phyloP scores from a whole-genome alignment of 2,329 filamentous ascomycete genomes.

The Colletotrichum neosansevieriae region DNA sequence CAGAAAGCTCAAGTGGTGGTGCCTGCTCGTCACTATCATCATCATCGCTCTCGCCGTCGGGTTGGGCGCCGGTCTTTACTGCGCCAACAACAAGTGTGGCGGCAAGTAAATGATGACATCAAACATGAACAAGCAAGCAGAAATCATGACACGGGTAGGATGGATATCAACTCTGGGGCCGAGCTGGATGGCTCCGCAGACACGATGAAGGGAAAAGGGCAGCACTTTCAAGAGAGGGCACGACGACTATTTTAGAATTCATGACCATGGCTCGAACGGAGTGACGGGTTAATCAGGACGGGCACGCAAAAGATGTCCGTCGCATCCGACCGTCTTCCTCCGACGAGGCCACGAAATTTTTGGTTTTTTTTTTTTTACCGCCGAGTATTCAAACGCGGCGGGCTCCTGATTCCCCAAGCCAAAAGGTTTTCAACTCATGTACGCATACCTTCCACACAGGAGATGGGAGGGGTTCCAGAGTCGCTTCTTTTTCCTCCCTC shows the following conservation, averaged over 20 bases:
- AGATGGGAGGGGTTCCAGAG: constrained; percentile 17
- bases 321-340: constrained; percentile 5
- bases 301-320: not conserved
- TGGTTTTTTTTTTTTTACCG: constrained; percentile 9
- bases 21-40: constrained; percentile 72
- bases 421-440: constrained; percentile 15
- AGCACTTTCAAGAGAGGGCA: constrained; percentile 22
- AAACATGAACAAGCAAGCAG: not conserved
- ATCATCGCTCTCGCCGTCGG: constrained; percentile 67
- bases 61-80: constrained; percentile 55
- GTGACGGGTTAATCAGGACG: constrained; percentile 22
- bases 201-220: constrained; percentile 18
- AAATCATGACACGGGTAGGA: not conserved
- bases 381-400: constrained; percentile 19
- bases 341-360: constrained; percentile 18
- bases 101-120: constrained; percentile 12
- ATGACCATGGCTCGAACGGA: constrained; percentile 30
- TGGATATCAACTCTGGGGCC: not conserved
- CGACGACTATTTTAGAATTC: constrained; percentile 33
- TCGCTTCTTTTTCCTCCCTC: not conserved
- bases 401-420: constrained; percentile 35
- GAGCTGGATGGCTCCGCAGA: not conserved
- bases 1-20: constrained; percentile 87
- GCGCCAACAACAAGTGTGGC: constrained; percentile 13
- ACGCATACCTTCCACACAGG: constrained; percentile 33